phyloP scores from a whole-genome alignment of 2,329 filamentous ascomycete genomes.

The Alternaria sp. region DNA sequence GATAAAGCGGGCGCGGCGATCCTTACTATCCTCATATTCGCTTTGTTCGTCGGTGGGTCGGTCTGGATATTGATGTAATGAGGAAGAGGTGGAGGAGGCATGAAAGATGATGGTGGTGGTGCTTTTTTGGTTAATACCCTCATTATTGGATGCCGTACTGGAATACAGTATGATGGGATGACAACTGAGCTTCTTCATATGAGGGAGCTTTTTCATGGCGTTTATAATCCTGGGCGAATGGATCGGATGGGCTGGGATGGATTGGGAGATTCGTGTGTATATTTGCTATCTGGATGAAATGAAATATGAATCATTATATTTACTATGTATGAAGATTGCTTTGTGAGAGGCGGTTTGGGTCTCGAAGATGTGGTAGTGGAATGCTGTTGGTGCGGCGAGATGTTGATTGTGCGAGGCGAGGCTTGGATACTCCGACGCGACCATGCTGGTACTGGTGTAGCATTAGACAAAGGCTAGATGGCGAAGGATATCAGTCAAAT shows the following conservation, averaged over 20 bases:
- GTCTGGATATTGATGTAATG: conserved; percentile 7
- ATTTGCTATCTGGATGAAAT: not conserved
- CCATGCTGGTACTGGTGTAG: too few species aligned
- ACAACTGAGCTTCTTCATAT: not conserved
- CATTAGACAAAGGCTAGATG: too few species aligned
- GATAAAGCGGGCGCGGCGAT: conserved; percentile 54
- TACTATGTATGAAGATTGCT: too few species aligned
- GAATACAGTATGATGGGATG: not conserved
- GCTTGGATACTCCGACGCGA: too few species aligned
- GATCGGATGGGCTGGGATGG: not conserved
- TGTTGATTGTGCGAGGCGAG: too few species aligned
- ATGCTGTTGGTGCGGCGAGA: too few species aligned
- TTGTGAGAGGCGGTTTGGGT: too few species aligned
- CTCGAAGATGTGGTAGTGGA: too few species aligned
- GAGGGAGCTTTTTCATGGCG: not conserved
- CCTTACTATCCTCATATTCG: conserved; percentile 45
- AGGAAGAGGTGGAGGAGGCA: too few species aligned
- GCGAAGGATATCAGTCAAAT: too few species aligned
- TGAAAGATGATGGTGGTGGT: not conserved
- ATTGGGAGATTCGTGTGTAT: not conserved
- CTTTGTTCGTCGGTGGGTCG: not conserved
- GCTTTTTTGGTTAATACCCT: conserved; percentile 1
- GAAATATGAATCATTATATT: not conserved
- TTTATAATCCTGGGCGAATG: not conserved
- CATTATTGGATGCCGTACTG: not conserved